These are phyloP conservation scores for Didymella pomorum DNA, from an alignment of 2,329 filamentous ascomycete species.

Conservation along the genomic window DNA sequence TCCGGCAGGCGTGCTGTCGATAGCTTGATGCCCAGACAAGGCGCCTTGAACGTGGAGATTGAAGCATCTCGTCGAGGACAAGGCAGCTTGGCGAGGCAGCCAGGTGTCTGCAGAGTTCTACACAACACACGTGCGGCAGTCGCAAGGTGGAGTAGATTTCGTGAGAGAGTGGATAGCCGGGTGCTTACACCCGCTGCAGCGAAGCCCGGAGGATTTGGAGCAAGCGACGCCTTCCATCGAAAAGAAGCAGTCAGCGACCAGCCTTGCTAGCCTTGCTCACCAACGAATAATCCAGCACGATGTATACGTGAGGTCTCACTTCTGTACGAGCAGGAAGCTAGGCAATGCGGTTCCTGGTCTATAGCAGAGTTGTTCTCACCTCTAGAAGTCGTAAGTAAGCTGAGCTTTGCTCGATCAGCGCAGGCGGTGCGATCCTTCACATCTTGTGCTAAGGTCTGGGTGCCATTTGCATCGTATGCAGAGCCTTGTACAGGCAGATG, in stretches of 20 bases:
- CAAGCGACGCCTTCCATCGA: neutral
- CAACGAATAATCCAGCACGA: neutral
- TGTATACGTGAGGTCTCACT: neutral
- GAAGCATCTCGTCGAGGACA: slow-evolving; percentile 3
- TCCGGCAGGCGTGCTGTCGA: neutral
- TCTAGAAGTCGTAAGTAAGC: neutral
- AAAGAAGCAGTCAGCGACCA: slow-evolving; percentile 5
- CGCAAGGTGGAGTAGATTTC: neutral
- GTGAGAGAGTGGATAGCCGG: slow-evolving; percentile 1
- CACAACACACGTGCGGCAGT: neutral
- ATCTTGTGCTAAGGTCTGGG: slow-evolving; percentile 1
- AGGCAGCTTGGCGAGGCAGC: slow-evolving; percentile 8
- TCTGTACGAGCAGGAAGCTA: slow-evolving; percentile 7
- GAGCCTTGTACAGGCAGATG: slow-evolving; percentile 2
- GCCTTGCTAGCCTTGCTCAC: slow-evolving; percentile 9
- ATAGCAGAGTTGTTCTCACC: neutral
- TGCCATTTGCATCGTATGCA: slow-evolving; percentile 2
- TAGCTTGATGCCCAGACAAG: slow-evolving; percentile 1
- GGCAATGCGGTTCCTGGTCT: slow-evolving; percentile 7
- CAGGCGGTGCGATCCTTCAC: slow-evolving; percentile 2
- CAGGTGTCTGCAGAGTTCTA: slow-evolving; percentile 3
- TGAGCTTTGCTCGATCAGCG: slow-evolving; percentile 11
- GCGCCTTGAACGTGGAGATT: slow-evolving; percentile 10
- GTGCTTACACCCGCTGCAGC: slow-evolving; percentile 3
- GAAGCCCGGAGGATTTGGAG: slow-evolving; percentile 3